These are phyloP conservation scores for Rhodotorula kratochvilovae DNA, from an alignment of 768 basidiomycete species.

Conservation along the genomic window DNA sequence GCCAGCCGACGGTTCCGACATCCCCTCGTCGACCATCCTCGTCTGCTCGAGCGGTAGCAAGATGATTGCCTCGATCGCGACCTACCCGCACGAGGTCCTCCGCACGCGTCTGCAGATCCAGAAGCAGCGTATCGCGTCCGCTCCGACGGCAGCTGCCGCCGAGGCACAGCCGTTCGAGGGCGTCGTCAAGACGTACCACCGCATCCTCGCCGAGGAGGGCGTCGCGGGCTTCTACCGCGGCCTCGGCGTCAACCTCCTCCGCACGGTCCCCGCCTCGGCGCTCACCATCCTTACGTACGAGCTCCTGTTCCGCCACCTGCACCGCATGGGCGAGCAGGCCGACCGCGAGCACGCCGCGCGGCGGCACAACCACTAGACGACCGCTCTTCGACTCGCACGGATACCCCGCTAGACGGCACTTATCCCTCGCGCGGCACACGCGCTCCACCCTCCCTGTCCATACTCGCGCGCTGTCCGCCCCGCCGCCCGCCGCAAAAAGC, in stretches of 20 bases:
- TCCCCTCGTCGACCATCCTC: conserved; percentile 65
- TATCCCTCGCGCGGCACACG: no score
- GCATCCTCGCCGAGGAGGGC: conserved; percentile 74
- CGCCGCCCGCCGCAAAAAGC: no score
- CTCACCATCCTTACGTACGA: conserved; percentile 87
- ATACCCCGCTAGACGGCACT: no score
- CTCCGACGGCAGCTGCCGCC: neutral
- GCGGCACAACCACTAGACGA: neutral
- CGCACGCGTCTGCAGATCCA: conserved; percentile 92
- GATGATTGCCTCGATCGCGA: conserved; percentile 90
- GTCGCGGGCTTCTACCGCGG: conserved; percentile 89
- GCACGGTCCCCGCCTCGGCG: conserved; percentile 93
- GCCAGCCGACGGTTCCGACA: conserved; percentile 46
- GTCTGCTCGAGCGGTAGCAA: conserved; percentile 88
- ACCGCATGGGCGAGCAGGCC: conserved; percentile 3
- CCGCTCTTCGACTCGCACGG: neutral
- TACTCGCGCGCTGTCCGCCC: no score
- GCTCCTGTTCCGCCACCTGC: conserved; percentile 35
- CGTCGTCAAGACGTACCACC: conserved; percentile 66
- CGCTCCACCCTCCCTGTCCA: no score
- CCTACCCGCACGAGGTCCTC: conserved; percentile 97
- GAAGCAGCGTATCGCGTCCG: conserved; percentile 26
- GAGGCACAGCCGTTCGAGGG: conserved; percentile 49
- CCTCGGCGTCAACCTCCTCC: conserved; percentile 82
- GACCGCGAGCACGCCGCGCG: neutral